phyloP scores from a whole-genome alignment of 352 stramenopile species.

The Elongisporangium anandrum region DNA sequence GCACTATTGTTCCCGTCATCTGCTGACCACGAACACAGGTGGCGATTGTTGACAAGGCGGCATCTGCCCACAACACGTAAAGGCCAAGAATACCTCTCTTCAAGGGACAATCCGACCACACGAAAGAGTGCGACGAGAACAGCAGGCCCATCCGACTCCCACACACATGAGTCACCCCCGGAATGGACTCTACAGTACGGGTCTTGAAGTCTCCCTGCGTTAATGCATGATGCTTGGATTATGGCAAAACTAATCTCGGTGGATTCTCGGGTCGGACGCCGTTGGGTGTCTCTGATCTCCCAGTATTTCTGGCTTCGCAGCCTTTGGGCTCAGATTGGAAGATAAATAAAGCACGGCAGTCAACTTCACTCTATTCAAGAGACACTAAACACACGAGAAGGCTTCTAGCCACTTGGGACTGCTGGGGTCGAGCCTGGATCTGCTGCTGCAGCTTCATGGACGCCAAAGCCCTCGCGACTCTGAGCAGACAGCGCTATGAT shows the following conservation, averaged over 20 bases:
- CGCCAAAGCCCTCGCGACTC: slow-evolving; percentile 41
- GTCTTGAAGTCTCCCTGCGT: neutral
- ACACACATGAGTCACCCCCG: neutral
- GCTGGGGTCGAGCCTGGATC: neutral
- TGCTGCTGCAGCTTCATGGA: slow-evolving; percentile 6
- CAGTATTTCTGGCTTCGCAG: neutral
- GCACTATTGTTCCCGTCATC: neutral
- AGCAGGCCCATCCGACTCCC: neutral
- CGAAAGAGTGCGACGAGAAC: neutral
- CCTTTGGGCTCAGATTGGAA: neutral
- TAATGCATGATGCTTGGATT: neutral
- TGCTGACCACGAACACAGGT: neutral
- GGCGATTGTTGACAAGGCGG: neutral
- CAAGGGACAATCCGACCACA: neutral
- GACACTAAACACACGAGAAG: neutral
- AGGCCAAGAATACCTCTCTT: neutral
- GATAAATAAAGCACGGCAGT: neutral
- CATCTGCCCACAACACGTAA: neutral
- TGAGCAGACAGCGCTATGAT: slow-evolving; percentile 42
- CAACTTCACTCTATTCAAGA: neutral
- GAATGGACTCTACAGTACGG: neutral
- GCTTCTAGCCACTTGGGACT: neutral
- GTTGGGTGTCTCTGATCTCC: neutral
- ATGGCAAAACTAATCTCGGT: too few species aligned
- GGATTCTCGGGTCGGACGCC: neutral